phyloP scores from a whole-genome alignment of 2,329 filamentous ascomycete species.

The Magnaporthales sp. region DNA sequence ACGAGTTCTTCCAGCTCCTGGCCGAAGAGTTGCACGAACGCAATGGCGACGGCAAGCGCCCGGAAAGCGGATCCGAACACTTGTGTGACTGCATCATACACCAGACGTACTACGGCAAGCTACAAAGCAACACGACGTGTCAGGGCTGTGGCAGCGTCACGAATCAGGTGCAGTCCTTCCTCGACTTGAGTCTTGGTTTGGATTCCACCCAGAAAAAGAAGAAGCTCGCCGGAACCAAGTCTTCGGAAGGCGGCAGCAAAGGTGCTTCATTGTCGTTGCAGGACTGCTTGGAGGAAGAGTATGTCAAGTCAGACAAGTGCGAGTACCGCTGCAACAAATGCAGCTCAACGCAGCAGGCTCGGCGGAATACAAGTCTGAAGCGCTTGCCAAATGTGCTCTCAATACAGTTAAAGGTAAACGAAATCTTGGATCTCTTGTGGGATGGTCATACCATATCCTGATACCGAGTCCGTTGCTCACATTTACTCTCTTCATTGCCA shows the following conservation, averaged over 20 bases:
- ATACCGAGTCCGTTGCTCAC: not conserved
- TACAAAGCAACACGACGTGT: conserved; percentile 85
- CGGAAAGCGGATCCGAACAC: conserved; percentile 49
- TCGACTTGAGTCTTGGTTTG: conserved; percentile 85
- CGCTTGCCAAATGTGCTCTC: conserved; percentile 80
- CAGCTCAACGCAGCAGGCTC: conserved; percentile 66
- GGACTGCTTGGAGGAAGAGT: conserved; percentile 76
- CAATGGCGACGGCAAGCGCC: conserved; percentile 61
- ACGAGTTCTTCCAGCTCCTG: conserved; percentile 94
- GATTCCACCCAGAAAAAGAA: conserved; percentile 60
- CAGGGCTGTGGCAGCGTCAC: conserved; percentile 78
- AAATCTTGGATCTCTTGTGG: not conserved
- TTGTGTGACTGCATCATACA: conserved; percentile 87
- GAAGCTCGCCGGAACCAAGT: not conserved
- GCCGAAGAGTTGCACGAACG: conserved; percentile 84
- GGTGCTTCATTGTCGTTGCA: conserved; percentile 43
- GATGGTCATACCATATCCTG: not conserved
- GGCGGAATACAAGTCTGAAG: conserved; percentile 77
- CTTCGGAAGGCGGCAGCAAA: not conserved
- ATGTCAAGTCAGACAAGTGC: conserved; percentile 78
- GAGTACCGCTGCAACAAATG: conserved; percentile 84
- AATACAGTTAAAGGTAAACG: conserved; percentile 77
- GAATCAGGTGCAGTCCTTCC: conserved; percentile 76
- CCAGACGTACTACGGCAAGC: conserved; percentile 87
- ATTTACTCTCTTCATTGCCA: not conserved